Percentiles rank a stretch among this genome's conserved stretches.
These are phyloP conservation scores for Paracorniculantispora psalliotae DNA, from an alignment of 2,329 filamentous ascomycete species.

Conservation along the genomic window DNA sequence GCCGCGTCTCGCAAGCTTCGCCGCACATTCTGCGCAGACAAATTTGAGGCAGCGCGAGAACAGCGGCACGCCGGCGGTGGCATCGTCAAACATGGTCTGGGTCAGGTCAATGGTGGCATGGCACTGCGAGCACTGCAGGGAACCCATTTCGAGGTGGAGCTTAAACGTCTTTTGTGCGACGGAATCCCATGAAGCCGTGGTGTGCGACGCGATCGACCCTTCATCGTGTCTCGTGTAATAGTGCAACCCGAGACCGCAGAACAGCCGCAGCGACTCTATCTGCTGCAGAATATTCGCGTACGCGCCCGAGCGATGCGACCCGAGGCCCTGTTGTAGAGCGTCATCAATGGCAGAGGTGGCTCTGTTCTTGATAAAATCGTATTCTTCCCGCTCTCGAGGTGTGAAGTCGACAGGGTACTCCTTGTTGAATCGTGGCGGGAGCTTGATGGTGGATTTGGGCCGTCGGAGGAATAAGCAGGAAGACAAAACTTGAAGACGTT, in stretches of 20 bases:
- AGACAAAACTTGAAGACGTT: constrained; percentile 34
- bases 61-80: not conserved
- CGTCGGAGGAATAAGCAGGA: constrained; percentile 35
- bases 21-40: constrained; percentile 27
- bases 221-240: constrained; percentile 30
- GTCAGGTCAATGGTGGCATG: constrained; percentile 19
- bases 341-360: constrained; percentile 30
- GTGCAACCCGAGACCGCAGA: constrained; percentile 42
- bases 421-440: constrained; percentile 33
- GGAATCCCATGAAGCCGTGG: constrained; percentile 15
- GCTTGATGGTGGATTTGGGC: constrained; percentile 31
- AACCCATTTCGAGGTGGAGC: constrained; percentile 23
- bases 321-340: constrained; percentile 22
- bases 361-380: constrained; percentile 26
- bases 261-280: constrained; percentile 39
- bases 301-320: constrained; percentile 8
- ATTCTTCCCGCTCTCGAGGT: constrained; percentile 29
- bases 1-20: not conserved
- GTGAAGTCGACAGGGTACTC: constrained; percentile 32
- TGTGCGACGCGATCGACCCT: not conserved
- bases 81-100: constrained; percentile 20
- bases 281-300: constrained; percentile 40
- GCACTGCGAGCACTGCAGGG: constrained; percentile 26
- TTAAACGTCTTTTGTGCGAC: constrained; percentile 32
- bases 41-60: constrained; percentile 32